Base-by-base conservation (phyloP, 176 grass and related monocot genomes). In the Phyllostachys edulis region DNA sequence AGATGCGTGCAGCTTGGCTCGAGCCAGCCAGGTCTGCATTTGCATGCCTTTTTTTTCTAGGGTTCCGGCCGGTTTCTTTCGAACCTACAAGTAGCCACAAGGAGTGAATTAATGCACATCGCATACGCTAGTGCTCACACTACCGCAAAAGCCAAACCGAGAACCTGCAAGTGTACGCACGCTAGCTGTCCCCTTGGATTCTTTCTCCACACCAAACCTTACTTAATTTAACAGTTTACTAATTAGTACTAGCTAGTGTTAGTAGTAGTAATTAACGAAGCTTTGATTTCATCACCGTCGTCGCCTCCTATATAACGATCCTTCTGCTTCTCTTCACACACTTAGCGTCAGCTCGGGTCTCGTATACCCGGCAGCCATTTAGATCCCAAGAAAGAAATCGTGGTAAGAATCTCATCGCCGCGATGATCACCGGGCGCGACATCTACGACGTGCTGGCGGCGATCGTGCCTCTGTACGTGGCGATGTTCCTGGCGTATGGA, bases 371-470 rank as follows among this genome's bases (percentile, higher is more conserved):
- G 26, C 7, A 9, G n/a, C 21, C 7, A 4, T 23, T 60, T 60
- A 76, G 76, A 78, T 77, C 75, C 27, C 32, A 56, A 23, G 23
- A 47, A 56, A 36, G 23, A 47, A 20, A 3, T 24, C 21, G 54
- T 56, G 54, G 6, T 20, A 21, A 55, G 18, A 8, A 56, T 56
- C 54, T 36, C n/a, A 12, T 0, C 44, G 12, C 1, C 67, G 62
- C 65, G 50, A 99, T 99, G 96, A 99, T 99, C 84, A 92, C 87
- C 61, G 89, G 93, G 26, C 92, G 91, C 64, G 96, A 99, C 77
- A 94, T 99, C 86, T 99, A 99, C 71, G 93, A 99, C 34, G 96
- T 99, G 24, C 86, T 99, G 5, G 87, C 96, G 51, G 96, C 96
- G 23, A 73, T 94, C 69, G 96, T 99, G 88, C 96, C 93, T 46